These are phyloP conservation scores for Excoecaria cochinchinensis DNA, from an alignment of 345 rosid genomes.

Conservation along the genomic window DNA sequence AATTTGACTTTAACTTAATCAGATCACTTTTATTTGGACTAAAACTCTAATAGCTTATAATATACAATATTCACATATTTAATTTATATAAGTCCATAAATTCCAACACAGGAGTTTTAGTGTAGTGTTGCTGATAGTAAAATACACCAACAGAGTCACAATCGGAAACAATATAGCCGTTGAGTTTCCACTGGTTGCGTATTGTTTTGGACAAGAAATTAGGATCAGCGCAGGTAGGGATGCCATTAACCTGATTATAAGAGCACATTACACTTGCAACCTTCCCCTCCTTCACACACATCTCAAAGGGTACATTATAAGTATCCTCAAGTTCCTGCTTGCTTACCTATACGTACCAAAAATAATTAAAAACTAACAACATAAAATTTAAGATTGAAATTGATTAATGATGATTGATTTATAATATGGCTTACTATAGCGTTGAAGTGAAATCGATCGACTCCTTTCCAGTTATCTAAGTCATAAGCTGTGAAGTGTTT, in stretches of 20 bases:
- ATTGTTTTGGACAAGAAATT: conserved; percentile 19
- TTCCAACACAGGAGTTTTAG: conserved; percentile 27
- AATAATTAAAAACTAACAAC: no score
- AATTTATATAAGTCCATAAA: no score
- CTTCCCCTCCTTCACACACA: conserved; percentile 26
- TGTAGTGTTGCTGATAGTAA: conserved; percentile 24
- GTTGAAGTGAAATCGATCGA: conserved; percentile 35
- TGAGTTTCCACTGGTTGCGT: conserved; percentile 26
- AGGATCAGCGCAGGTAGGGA: conserved; percentile 35
- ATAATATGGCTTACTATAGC: conserved; percentile 10
- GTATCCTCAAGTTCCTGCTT: conserved; percentile 32
- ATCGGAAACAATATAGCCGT: conserved; percentile 34
- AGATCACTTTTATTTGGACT: no score
- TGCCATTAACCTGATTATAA: conserved; percentile 34
- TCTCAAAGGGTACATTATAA: conserved; percentile 26
- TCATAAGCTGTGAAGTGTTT: conserved; percentile 37
- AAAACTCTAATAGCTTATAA: no score
- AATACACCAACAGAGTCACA: conserved; percentile 33
- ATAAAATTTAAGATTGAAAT: no score
- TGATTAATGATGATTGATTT: no score
- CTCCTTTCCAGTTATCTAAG: conserved; percentile 36
- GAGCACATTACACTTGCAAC: conserved; percentile 37
- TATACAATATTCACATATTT: no score
- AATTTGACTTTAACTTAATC: no score
- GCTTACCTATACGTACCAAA: conserved; percentile 17